Evolutionary conservation across 192 early-diverging fungal species (phyloP).

Genomic region (Coemansia asiatica): DNA sequence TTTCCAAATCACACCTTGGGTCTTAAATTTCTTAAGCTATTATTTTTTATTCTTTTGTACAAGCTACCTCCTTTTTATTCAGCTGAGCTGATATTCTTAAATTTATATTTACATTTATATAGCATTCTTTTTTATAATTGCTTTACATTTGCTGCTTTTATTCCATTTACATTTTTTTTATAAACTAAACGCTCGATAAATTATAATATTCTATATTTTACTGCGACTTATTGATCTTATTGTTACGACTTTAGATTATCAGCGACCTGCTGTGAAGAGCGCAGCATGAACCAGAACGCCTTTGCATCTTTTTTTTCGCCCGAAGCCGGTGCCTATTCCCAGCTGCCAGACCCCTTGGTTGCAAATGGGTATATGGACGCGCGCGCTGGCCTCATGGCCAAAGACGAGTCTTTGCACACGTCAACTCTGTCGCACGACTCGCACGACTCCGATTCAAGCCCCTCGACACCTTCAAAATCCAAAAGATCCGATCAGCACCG

Average conservation of each 20-base stretch:
- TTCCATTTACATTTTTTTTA: background rate
- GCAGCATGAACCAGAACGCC: conserved; percentile 49
- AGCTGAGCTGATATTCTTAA: no score
- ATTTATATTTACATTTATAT: background rate
- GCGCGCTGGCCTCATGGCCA: conserved; percentile 17
- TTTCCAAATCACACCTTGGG: no score
- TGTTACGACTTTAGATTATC: background rate
- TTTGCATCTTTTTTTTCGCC: conserved; percentile 47
- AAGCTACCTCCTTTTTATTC: no score
- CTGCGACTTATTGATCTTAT: background rate
- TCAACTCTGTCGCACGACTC: conserved; percentile 50
- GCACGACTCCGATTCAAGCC: conserved; percentile 46
- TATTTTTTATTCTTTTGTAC: no score
- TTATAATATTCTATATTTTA: background rate
- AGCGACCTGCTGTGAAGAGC: background rate
- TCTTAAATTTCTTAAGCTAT: background rate
- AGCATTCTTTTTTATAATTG: background rate
- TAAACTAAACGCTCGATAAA: background rate
- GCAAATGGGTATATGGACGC: conserved; percentile 38
- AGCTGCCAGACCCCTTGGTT: conserved; percentile 36
- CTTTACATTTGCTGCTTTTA: background rate
- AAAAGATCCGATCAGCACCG: conserved; percentile 35
- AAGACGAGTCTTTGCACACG: conserved; percentile 45
- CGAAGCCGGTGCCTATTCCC: conserved; percentile 37
- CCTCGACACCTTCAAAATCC: conserved; percentile 44